Conservation (phyloP, 805 yeast genomes). For the Candida orba region DNA sequence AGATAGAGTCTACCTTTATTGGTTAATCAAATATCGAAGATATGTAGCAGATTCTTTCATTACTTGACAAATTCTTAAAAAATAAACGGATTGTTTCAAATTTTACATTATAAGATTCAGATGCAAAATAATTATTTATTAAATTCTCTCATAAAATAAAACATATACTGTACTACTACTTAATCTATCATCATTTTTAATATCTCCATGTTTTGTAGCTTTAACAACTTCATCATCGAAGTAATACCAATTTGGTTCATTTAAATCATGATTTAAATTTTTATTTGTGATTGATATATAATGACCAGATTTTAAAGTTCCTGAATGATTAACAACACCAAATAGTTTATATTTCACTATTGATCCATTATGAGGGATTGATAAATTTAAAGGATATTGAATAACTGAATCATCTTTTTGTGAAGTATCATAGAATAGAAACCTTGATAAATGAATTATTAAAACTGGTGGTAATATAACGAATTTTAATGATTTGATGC, state of each 20-base stretch:
- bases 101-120: not conserved
- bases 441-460: slow-evolving; percentile 81
- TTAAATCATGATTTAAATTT: slow-evolving; percentile 30
- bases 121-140: slow-evolving; percentile 2
- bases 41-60: no score
- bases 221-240: slow-evolving; percentile 66
- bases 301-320: slow-evolving; percentile 67
- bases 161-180: slow-evolving; percentile 61
- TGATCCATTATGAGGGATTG: slow-evolving; percentile 35
- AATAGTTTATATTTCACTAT: slow-evolving; percentile 41
- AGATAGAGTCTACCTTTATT: no score
- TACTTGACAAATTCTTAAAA: no score
- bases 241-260: slow-evolving; percentile 54
- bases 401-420: slow-evolving; percentile 46
- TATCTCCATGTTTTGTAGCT: slow-evolving; percentile 37
- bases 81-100: no score
- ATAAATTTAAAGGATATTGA: slow-evolving; percentile 48
- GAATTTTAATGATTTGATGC: slow-evolving; percentile 66
- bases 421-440: slow-evolving; percentile 46
- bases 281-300: slow-evolving; percentile 53
- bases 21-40: no score
- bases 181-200: slow-evolving; percentile 22
- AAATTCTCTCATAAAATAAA: slow-evolving; percentile 49
- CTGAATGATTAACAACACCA: slow-evolving; percentile 66
- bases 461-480: slow-evolving; percentile 74